These are phyloP conservation scores for Mucor sp. DNA, from an alignment of 371 early-diverging fungal species.

Conservation along the genomic window DNA sequence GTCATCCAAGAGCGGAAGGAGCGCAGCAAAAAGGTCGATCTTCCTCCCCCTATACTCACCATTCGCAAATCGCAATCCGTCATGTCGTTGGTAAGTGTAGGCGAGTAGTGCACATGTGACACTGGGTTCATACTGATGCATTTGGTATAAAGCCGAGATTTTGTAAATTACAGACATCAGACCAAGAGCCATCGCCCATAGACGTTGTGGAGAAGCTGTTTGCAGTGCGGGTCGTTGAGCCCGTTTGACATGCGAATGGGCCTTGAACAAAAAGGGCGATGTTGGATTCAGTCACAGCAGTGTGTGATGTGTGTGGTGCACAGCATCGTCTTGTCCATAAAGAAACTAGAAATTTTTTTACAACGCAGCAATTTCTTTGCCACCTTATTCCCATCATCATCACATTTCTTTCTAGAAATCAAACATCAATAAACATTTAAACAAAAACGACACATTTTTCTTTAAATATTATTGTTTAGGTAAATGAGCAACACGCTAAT, in stretches of 20 bases:
- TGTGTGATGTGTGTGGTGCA: background rate
- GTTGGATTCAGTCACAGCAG: background rate
- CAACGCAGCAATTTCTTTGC: background rate
- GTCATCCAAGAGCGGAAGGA: constrained; percentile 28
- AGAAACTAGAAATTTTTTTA: background rate
- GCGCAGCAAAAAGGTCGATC: background rate
- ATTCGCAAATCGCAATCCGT: constrained; percentile 29
- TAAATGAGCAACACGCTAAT: background rate
- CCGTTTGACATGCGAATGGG: background rate
- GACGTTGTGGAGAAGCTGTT: constrained; percentile 43
- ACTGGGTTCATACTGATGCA: background rate
- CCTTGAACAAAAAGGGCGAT: background rate
- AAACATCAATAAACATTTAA: background rate
- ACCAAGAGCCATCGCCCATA: constrained; percentile 37
- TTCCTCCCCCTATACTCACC: constrained; percentile 3
- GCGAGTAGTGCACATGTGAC: background rate
- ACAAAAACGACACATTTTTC: background rate
- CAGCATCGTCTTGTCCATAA: background rate
- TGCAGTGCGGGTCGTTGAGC: constrained; percentile 11
- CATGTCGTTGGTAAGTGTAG: constrained; percentile 32
- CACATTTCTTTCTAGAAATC: background rate
- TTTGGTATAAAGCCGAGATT: constrained; percentile 25
- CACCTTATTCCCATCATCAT: background rate
- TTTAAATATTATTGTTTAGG: background rate
- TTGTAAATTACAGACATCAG: constrained; percentile 29